Conservation (phyloP, 768 basidiomycete genomes). For the Pisolithus albus region DNA sequence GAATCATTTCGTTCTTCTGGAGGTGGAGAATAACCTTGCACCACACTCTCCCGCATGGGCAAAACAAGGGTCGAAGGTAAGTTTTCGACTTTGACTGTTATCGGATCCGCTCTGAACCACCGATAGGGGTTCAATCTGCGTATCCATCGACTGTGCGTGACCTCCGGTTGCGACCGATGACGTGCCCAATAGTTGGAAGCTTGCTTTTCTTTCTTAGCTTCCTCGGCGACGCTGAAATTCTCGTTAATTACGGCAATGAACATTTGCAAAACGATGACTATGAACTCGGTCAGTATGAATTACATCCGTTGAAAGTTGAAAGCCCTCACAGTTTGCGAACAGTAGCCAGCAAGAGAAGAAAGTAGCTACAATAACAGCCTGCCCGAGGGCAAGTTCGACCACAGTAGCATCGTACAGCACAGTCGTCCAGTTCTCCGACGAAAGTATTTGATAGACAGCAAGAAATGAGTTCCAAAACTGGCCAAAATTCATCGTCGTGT, state of each 20-base stretch:
- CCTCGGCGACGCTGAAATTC: constrained; percentile 90
- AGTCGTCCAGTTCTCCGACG: constrained; percentile 92
- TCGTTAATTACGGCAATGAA: constrained; percentile 98
- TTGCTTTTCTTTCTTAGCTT: constrained; percentile 79
- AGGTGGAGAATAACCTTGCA: constrained; percentile 49
- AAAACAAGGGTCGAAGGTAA: constrained; percentile 68
- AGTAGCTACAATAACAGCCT: constrained; percentile 61
- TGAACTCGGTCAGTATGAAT: not conserved
- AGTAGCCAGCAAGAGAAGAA: constrained; percentile 83
- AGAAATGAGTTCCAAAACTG: constrained; percentile 82
- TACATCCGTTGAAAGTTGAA: not conserved
- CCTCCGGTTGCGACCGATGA: constrained; percentile 41
- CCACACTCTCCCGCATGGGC: constrained; percentile 72
- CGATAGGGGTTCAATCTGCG: constrained; percentile 79
- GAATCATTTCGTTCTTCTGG: constrained; percentile 24
- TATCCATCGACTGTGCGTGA: constrained; percentile 51
- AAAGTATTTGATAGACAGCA: constrained; percentile 83
- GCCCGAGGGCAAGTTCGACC: constrained; percentile 59
- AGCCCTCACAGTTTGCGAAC: constrained; percentile 77
- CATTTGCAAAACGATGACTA: constrained; percentile 90
- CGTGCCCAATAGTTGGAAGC: constrained; percentile 61
- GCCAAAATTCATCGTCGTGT: constrained; percentile 62
- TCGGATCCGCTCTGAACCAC: constrained; percentile 70
- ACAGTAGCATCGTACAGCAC: constrained; percentile 56
- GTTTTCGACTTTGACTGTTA: constrained; percentile 61